A percentile compares a stretch with the other conserved stretches of the same genome.
phyloP scores from a whole-genome alignment of 495 filamentous ascomycete species.

The Neurospora terricola region DNA sequence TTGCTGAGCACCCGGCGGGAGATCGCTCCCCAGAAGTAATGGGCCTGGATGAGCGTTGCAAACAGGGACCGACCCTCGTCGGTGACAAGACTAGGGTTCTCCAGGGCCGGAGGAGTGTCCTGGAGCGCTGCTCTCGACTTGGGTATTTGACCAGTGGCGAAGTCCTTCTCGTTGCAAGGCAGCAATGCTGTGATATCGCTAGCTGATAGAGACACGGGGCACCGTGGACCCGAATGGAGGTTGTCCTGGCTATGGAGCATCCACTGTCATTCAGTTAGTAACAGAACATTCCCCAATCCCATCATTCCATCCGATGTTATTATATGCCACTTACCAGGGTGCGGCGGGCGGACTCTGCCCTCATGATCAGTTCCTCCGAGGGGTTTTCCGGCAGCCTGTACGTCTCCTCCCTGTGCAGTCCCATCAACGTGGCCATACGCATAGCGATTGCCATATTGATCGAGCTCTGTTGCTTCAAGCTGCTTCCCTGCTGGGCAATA shows the following conservation, averaged over 20 bases:
- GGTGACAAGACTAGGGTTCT: slow-evolving; percentile 30
- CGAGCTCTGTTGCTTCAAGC: slow-evolving; percentile 37
- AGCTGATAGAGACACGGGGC: slow-evolving; percentile 35
- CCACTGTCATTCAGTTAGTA: slow-evolving; percentile 25
- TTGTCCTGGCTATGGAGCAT: slow-evolving; percentile 45
- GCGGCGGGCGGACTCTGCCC: slow-evolving; percentile 36
- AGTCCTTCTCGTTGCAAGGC: slow-evolving; percentile 38
- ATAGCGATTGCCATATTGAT: slow-evolving; percentile 44
- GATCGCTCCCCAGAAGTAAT: slow-evolving; percentile 40
- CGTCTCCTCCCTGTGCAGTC: slow-evolving; percentile 42
- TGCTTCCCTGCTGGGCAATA: slow-evolving; percentile 42
- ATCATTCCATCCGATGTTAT: not conserved
- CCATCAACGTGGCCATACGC: slow-evolving; percentile 40
- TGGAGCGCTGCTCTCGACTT: slow-evolving; percentile 39
- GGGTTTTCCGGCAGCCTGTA: slow-evolving; percentile 26
- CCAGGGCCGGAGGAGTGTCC: slow-evolving; percentile 35
- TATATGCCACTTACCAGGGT: slow-evolving; percentile 30
- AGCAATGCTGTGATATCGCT: slow-evolving; percentile 41
- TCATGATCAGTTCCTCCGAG: slow-evolving; percentile 28
- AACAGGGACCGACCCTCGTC: slow-evolving; percentile 35
- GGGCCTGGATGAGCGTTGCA: slow-evolving; percentile 39
- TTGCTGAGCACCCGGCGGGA: slow-evolving; percentile 31
- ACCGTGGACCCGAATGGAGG: slow-evolving; percentile 36
- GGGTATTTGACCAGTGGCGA: slow-evolving; percentile 31
- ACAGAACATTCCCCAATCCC: not conserved